Conservation (phyloP, 2,329 filamentous ascomycete species). For the Periconia macrospinosa region DNA sequence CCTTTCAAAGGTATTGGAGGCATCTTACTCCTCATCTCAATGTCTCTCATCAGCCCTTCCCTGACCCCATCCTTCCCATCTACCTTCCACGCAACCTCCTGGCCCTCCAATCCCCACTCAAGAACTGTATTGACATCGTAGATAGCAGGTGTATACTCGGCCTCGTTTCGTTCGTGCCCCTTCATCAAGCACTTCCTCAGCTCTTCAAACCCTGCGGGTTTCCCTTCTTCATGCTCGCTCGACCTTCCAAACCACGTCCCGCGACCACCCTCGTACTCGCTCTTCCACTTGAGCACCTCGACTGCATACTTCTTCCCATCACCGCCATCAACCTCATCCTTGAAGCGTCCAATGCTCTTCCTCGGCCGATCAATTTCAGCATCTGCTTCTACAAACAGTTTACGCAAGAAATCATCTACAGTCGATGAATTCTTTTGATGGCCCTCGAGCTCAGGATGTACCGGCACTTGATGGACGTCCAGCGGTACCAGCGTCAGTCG, state of each 20-base stretch:
- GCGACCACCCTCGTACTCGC: slow-evolving; percentile 13
- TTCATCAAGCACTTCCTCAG: slow-evolving; percentile 63
- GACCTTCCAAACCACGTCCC: slow-evolving; percentile 64
- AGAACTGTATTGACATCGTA: slow-evolving; percentile 51
- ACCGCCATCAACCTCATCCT: background rate
- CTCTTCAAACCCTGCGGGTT: slow-evolving; percentile 65
- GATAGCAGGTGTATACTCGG: slow-evolving; percentile 61
- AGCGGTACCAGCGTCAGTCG: slow-evolving; percentile 1
- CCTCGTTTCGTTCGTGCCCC: slow-evolving; percentile 60
- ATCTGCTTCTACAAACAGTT: background rate
- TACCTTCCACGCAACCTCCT: background rate
- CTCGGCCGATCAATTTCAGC: background rate
- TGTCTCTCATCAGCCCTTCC: slow-evolving; percentile 25
- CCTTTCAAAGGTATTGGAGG: background rate
- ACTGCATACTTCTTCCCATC: background rate
- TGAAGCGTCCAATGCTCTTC: background rate
- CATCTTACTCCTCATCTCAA: slow-evolving; percentile 43
- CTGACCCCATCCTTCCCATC: slow-evolving; percentile 20
- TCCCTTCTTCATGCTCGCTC: slow-evolving; percentile 51
- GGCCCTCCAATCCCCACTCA: slow-evolving; percentile 39
- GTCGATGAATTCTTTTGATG: slow-evolving; percentile 2
- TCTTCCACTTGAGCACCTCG: slow-evolving; percentile 13
- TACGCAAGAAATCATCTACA: slow-evolving; percentile 1
- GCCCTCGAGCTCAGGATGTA: slow-evolving; percentile 2
- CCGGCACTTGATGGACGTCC: slow-evolving; percentile 4